Base-by-base conservation (phyloP, 2,329 filamentous ascomycete species). In the Elsinoe australis region DNA sequence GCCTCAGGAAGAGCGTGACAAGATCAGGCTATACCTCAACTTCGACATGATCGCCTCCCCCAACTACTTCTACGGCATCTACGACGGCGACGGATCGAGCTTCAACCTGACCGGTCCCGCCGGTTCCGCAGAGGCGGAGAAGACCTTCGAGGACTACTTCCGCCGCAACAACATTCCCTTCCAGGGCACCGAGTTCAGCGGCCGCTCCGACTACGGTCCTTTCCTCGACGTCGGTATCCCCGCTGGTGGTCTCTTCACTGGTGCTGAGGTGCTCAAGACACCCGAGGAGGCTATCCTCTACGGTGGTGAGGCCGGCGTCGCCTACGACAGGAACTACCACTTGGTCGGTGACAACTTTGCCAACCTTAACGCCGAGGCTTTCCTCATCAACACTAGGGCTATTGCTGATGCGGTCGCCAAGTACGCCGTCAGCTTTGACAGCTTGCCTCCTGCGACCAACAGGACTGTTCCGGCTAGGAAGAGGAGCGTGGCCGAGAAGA, bases 211-310 rank as follows among this genome's bases (percentile, higher is more conserved):
- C 64, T 90, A 90, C 57, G 83, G 81, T 44, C 82, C 79, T 1
- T 89, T 90, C 68, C 82, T 88, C 58, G 73, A 78, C 21, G 49
- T 36, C 10, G 59, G 55, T 10, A 87, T 89, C 33, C 82, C 85
- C 0, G 78, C 78, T 1, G 84, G 85, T 18, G 85, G 85, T 22
- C 78, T 89, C 52, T 83, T 84, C 48, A 87, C 85, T 2, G 85
- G 85, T 31, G 85, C 85, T 1, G 85, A 89, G 64, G 82, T 76
- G 9, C 63, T 85, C 66, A 89, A 88, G 76, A 87, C 83, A 0
- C 66, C 73, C 42, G 72, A 79, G 26, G 82, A 89, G 60, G 75
- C 66, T 2, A 69, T 67, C 32, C 66, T 79, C 65, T 90, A 87
- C 61, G 85, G 85, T n/a, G 85, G 85, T 29, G 69, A 72, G 52